Evolutionary conservation across 106 monocot genomes (phyloP).

Genomic region (Dendrobium catenatum): DNA sequence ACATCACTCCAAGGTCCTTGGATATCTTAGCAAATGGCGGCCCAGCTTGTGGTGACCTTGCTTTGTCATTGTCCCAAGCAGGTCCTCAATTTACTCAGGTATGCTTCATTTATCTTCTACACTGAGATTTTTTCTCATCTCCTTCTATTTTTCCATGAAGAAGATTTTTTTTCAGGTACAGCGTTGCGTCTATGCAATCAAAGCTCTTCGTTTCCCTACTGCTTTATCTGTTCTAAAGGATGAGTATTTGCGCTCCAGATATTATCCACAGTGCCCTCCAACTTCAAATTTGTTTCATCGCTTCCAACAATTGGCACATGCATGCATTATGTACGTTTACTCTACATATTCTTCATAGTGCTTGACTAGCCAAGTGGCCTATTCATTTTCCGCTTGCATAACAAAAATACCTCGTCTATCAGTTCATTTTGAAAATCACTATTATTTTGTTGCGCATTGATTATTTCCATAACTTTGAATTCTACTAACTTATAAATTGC

Average conservation of each 20-base stretch:
- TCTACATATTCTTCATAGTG: not conserved
- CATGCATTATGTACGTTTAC: constrained; percentile 84
- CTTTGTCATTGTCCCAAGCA: constrained; percentile 94
- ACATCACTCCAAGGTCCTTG: constrained; percentile 86
- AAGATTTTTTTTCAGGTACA: constrained; percentile 33
- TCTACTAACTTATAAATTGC: too few relatives aligned
- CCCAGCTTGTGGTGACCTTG: constrained; percentile 92
- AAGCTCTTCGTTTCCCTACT: constrained; percentile 89
- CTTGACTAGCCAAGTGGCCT: not conserved
- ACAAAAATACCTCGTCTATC: too few relatives aligned
- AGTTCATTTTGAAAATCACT: too few relatives aligned
- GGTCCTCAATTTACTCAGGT: constrained; percentile 98
- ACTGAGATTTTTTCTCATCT: not conserved
- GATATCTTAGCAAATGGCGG: constrained; percentile 92
- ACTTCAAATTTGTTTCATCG: constrained; percentile 87
- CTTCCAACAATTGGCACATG: constrained; percentile 83
- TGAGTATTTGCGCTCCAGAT: constrained; percentile 90
- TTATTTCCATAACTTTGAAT: too few relatives aligned
- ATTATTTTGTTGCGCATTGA: too few relatives aligned
- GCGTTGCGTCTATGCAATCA: constrained; percentile 85
- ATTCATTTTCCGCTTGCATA: too few relatives aligned
- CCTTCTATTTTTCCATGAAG: not conserved
- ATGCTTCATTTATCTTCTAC: constrained; percentile 1
- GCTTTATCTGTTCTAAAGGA: constrained; percentile 94
- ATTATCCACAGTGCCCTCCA: constrained; percentile 95